These are phyloP conservation scores for Fusarium luffae DNA, from an alignment of 2,329 filamentous ascomycete species.

Conservation along the genomic window DNA sequence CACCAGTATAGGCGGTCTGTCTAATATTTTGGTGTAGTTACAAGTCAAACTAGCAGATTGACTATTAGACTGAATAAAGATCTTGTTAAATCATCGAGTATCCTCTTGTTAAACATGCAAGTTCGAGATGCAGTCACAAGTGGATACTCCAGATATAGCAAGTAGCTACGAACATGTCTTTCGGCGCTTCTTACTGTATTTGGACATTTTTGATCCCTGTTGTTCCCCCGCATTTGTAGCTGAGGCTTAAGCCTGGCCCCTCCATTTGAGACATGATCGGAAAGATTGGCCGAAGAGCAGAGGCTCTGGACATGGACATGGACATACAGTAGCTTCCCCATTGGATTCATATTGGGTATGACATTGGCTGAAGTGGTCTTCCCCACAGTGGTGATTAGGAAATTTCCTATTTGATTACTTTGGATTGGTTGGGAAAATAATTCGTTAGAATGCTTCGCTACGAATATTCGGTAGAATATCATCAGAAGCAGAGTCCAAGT, in stretches of 20 bases:
- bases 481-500: neutral
- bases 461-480: neutral
- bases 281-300: conserved; percentile 6
- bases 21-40: neutral
- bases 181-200: conserved; percentile 32
- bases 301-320: neutral
- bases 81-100: neutral
- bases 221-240: conserved; percentile 12
- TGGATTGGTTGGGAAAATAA: conserved; percentile 8
- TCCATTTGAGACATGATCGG: conserved; percentile 5
- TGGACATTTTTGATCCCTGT: neutral
- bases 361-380: neutral
- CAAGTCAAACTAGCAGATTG: neutral
- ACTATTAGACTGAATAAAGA: neutral
- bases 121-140: neutral
- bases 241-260: conserved; percentile 15
- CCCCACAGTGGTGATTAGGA: neutral
- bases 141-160: conserved; percentile 17
- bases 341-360: neutral
- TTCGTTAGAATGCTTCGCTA: neutral
- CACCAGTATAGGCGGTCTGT: neutral
- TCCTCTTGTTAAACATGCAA: neutral
- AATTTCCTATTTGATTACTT: neutral
- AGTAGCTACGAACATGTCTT: conserved; percentile 2
- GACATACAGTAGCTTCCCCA: neutral